Evolutionary conservation across 2,329 filamentous ascomycete genomes (phyloP), one percentile per base, ranked within the genome.

Genomic region (Xylariales sp.): DNA sequence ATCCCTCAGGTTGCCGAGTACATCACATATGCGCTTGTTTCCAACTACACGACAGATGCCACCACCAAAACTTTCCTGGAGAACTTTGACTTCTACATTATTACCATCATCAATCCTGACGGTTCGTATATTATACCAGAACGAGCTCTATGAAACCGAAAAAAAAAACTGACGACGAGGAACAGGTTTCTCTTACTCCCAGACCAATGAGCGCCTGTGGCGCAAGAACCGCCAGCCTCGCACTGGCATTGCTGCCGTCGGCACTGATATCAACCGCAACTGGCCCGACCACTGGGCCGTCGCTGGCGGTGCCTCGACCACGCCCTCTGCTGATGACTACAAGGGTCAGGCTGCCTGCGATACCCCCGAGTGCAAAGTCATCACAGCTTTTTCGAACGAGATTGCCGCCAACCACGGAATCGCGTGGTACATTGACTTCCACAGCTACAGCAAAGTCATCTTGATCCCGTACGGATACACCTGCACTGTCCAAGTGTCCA

Each of bases 401-500:
- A 51, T 79, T 17, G 60, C 63, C 21, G 46, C 47, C 13, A 33
- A 44, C 4, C 62, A 67, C 33, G 71, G 71, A 3, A 63, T 78
- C 37, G 67, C 72, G 38, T 58, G 76, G 11, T 81, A 73, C 58
- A 70, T 81, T 51, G 77, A 81, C 55, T 73, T 74, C 56, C 77
- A 81, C 55, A 69, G 37, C 19, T 39, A 39, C 14, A 15, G 27
- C 17, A 74, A 79, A 48, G 62, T 68, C 36, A 67, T 78, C 38
- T 61, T 78, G 33, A 67, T 70, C 14, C 72, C 68, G 6, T 79
- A 75, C 53, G 75, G 76, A 13, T 80, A 76, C 58, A 71, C 65
- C 7, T 77, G 73, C 56, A 60, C 57, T 14, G 61, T 52, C 6
- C 56, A 60, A 15, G 54, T 70, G 5, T 53, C 59, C 21, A 66